Conservation (phyloP, 148 eudicot species). For the Camellia japonica region DNA sequence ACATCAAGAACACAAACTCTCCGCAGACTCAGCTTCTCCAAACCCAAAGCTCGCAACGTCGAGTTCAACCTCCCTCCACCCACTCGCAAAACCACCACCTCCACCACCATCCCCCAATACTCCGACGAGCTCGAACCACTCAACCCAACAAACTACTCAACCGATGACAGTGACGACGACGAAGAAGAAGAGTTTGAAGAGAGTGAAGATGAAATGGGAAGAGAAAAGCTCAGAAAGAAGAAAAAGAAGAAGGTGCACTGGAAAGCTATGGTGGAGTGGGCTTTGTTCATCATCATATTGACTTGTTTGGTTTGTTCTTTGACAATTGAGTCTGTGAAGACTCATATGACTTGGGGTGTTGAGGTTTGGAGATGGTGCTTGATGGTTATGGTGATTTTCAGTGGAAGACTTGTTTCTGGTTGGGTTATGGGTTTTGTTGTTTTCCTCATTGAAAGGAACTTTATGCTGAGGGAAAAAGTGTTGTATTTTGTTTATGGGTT, state of each 20-base stretch:
- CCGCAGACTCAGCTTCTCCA: slow-evolving; percentile 57
- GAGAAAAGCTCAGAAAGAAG: slow-evolving; percentile 9
- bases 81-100: background rate
- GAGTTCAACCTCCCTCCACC: slow-evolving; percentile 33
- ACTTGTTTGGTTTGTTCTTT: slow-evolving; percentile 43
- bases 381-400: slow-evolving; percentile 53
- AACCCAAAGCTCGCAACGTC: slow-evolving; percentile 46
- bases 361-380: slow-evolving; percentile 67
- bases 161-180: slow-evolving; percentile 11
- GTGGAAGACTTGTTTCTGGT: slow-evolving; percentile 58
- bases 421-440: slow-evolving; percentile 52
- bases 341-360: slow-evolving; percentile 33
- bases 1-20: slow-evolving; percentile 21
- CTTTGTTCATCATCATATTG: slow-evolving; percentile 31
- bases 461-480: slow-evolving; percentile 63
- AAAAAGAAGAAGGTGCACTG: slow-evolving; percentile 30
- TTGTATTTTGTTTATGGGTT: slow-evolving; percentile 68
- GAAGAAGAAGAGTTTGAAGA: slow-evolving; percentile 10
- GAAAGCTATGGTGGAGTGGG: slow-evolving; percentile 44
- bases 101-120: background rate
- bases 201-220: background rate
- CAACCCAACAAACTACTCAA: slow-evolving; percentile 9
- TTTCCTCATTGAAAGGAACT: slow-evolving; percentile 57
- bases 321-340: slow-evolving; percentile 18
- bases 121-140: slow-evolving; percentile 13